These are phyloP conservation scores for Spatholobus suberectus DNA, from an alignment of 306 rosid genomes.

Conservation along the genomic window DNA sequence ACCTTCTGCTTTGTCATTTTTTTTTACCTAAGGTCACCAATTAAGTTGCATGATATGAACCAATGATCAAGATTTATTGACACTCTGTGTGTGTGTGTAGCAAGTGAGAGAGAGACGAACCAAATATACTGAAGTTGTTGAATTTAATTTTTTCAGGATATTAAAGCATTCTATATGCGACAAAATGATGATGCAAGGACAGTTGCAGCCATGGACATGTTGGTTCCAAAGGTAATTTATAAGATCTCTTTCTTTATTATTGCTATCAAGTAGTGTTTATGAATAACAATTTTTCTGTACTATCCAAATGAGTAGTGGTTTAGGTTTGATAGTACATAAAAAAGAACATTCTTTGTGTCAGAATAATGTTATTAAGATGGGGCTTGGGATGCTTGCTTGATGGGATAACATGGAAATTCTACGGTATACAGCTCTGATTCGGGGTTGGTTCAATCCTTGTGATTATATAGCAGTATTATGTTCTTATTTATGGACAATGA, in stretches of 20 bases:
- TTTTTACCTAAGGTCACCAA: neutral
- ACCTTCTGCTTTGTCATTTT: neutral
- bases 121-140: constrained; percentile 36
- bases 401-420: constrained; percentile 2
- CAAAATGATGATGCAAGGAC: constrained; percentile 93
- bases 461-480: neutral
- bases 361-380: constrained; percentile 2
- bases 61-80: neutral
- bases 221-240: constrained; percentile 86
- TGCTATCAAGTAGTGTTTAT: constrained; percentile 20
- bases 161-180: constrained; percentile 97
- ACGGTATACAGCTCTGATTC: neutral
- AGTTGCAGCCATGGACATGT: constrained; percentile 97
- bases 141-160: constrained; percentile 67
- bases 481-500: neutral
- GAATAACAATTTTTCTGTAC: constrained; percentile 15
- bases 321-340: constrained; percentile 13
- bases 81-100: too few relatives aligned
- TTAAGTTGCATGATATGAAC: neutral
- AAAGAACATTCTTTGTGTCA: neutral
- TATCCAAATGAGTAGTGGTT: constrained; percentile 24
- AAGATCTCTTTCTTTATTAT: constrained; percentile 3
- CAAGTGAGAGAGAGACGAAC: constrained; percentile 4
- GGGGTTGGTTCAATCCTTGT: constrained; percentile 6
- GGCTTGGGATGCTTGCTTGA: neutral